These are phyloP conservation scores for Pseudogymnoascus sp. DNA, from an alignment of 2,329 filamentous ascomycete genomes.

Conservation along the genomic window DNA sequence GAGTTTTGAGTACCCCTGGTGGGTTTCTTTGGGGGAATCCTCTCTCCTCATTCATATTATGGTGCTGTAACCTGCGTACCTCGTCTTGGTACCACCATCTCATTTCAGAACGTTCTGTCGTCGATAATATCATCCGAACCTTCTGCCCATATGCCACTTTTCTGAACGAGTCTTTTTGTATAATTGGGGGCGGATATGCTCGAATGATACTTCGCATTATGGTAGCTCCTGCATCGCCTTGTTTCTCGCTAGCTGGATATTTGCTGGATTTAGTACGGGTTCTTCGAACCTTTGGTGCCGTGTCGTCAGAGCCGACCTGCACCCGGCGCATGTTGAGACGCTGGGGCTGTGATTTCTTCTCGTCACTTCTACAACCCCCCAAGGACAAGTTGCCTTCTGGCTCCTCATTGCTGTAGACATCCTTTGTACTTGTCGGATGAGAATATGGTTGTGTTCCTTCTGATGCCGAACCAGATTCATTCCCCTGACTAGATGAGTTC, in stretches of 20 bases:
- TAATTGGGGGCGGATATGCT: not conserved
- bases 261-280: not conserved
- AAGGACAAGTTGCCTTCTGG: not conserved
- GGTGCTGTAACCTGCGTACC: not conserved
- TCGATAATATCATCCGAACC: constrained; percentile 3
- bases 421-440: not conserved
- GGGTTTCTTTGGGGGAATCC: not conserved
- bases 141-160: constrained; percentile 4
- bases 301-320: not conserved
- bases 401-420: not conserved
- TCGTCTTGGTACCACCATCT: constrained; percentile 2
- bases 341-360: not conserved
- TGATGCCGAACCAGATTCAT: not conserved
- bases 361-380: not conserved
- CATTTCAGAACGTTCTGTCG: not conserved
- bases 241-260: not conserved
- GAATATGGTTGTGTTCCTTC: not conserved
- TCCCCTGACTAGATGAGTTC: not conserved
- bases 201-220: not conserved
- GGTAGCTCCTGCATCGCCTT: not conserved
- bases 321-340: not conserved
- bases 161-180: not conserved
- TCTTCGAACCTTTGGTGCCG: not conserved
- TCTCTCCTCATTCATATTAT: not conserved
- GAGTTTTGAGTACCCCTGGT: not conserved